Evolutionary conservation across 345 rosid species (phyloP).

Genomic region (Acer campestre): DNA sequence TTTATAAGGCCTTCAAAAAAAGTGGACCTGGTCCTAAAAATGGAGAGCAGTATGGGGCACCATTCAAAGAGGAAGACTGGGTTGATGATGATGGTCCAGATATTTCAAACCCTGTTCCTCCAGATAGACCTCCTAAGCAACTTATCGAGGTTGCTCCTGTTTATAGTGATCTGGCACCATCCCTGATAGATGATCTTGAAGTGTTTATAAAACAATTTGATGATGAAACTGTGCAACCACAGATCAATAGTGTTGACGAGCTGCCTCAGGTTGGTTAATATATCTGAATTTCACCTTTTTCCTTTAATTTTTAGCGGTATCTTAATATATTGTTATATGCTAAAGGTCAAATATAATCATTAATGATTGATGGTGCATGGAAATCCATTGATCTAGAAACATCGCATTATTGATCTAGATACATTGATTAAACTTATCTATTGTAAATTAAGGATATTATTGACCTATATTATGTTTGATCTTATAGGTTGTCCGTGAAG

Average conservation of each 20-base stretch:
- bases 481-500: slow-evolving; percentile 35
- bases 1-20: slow-evolving; percentile 80
- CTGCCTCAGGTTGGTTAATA: slow-evolving; percentile 40
- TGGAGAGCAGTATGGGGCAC: slow-evolving; percentile 97
- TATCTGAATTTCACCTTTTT: background rate
- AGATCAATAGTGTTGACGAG: slow-evolving; percentile 4
- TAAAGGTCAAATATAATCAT: background rate
- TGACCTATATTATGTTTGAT: slow-evolving; percentile 10
- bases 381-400: background rate
- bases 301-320: background rate
- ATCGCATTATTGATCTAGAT: no score
- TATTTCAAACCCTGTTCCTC: slow-evolving; percentile 21
- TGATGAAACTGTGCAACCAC: slow-evolving; percentile 35
- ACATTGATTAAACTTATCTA: background rate
- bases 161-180: slow-evolving; percentile 30
- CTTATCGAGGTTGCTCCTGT: slow-evolving; percentile 27
- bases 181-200: slow-evolving; percentile 42
- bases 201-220: slow-evolving; percentile 45
- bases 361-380: background rate
- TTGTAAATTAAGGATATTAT: background rate
- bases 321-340: background rate
- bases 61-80: slow-evolving; percentile 91
- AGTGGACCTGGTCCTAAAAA: slow-evolving; percentile 98
- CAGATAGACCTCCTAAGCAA: slow-evolving; percentile 32
- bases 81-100: slow-evolving; percentile 45